Percentiles rank a stretch among this genome's conserved stretches.
phyloP scores from a whole-genome alignment of 2,329 filamentous ascomycete genomes.

The Amphichorda felina region DNA sequence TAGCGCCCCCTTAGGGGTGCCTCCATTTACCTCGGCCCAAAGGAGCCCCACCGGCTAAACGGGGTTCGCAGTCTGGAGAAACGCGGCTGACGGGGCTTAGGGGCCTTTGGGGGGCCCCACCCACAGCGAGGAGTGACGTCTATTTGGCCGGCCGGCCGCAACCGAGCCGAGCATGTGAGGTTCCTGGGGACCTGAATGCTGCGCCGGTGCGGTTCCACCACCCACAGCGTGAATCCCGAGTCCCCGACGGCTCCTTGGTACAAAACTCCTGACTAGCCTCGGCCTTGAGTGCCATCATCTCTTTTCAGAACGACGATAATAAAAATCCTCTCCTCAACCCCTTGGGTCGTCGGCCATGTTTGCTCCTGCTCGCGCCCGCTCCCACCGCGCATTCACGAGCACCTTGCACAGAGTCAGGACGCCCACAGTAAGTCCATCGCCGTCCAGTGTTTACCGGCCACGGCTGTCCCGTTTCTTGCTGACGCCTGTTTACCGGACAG shows the following conservation, averaged over 20 bases:
- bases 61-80: not conserved
- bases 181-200: too few species aligned
- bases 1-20: too few species aligned
- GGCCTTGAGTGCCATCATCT: too few species aligned
- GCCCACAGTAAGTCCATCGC: conserved; percentile 8
- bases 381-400: conserved; percentile 17
- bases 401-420: conserved; percentile 17
- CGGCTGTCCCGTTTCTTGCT: not conserved
- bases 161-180: conserved; percentile 1
- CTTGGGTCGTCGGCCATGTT: conserved; percentile 19
- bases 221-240: too few species aligned
- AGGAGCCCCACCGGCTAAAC: conserved; percentile 2
- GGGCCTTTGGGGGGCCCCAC: not conserved
- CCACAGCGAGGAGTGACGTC: not conserved
- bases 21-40: conserved; percentile 6
- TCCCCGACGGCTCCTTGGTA: too few species aligned
- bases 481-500: not conserved
- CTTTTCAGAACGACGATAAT: not conserved
- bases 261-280: too few species aligned
- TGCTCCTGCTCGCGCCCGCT: conserved; percentile 14
- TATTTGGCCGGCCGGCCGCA: not conserved
- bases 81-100: not conserved
- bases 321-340: conserved; percentile 4
- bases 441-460: not conserved
- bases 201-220: too few species aligned